Conservation (phyloP, 2,329 filamentous ascomycete species). For the Fusarium temperatum region DNA sequence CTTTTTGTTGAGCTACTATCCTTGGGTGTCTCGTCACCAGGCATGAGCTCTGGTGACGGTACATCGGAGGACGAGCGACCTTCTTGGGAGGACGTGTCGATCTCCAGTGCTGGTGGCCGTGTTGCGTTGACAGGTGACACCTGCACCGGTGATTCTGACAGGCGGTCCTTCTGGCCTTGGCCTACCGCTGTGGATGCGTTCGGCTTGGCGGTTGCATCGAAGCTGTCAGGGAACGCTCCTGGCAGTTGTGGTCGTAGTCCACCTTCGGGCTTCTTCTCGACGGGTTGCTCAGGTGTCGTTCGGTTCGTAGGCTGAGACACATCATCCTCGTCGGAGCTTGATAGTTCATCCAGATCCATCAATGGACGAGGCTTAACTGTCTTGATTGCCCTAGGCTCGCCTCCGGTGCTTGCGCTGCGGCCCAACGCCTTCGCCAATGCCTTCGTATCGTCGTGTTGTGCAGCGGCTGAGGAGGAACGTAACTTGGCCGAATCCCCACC, state of each 20-base stretch:
- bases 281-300: slow-evolving; percentile 23
- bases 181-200: slow-evolving; percentile 46
- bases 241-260: slow-evolving; percentile 48
- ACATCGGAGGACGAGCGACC: slow-evolving; percentile 71
- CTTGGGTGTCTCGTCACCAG: slow-evolving; percentile 53
- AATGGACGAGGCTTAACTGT: slow-evolving; percentile 62
- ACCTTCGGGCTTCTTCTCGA: slow-evolving; percentile 33
- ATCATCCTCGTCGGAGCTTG: slow-evolving; percentile 62
- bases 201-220: slow-evolving; percentile 45
- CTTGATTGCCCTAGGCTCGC: slow-evolving; percentile 64
- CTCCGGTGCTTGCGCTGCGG: slow-evolving; percentile 47
- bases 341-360: slow-evolving; percentile 76
- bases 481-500: slow-evolving; percentile 44
- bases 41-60: slow-evolving; percentile 69
- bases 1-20: slow-evolving; percentile 49
- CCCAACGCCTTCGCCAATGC: slow-evolving; percentile 34
- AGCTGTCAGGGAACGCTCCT: slow-evolving; percentile 55
- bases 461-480: slow-evolving; percentile 48
- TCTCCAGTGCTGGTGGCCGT: slow-evolving; percentile 73
- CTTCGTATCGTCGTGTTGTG: slow-evolving; percentile 50
- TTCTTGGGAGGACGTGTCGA: slow-evolving; percentile 76
- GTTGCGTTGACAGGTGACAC: slow-evolving; percentile 54
- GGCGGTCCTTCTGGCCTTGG: slow-evolving; percentile 52
- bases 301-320: slow-evolving; percentile 39
- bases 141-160: slow-evolving; percentile 75